A percentile compares a stretch with the other conserved stretches of the same genome.
Evolutionary conservation across 179 eudicot species (phyloP).

Genomic region (Amaranthus tricolor): DNA sequence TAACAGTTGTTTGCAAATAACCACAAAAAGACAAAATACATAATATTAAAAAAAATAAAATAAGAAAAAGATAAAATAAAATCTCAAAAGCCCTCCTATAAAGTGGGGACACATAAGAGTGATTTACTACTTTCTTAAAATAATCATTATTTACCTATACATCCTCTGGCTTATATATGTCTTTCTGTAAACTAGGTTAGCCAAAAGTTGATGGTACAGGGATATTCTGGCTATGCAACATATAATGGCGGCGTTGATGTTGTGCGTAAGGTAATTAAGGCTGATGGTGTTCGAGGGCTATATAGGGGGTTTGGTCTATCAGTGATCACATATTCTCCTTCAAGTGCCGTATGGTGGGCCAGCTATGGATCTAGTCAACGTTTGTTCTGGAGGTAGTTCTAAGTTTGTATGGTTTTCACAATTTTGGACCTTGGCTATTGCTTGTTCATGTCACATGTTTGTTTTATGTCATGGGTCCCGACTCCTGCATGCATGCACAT

Average conservation of each 20-base stretch:
- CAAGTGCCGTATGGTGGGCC: constrained; percentile 99
- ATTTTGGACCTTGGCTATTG: constrained; percentile 15
- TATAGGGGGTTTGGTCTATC: constrained; percentile 97
- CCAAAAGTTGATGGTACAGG: constrained; percentile 98
- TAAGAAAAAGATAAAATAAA: too few relatives aligned
- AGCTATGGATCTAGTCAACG: constrained; percentile 99
- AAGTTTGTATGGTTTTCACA: not conserved
- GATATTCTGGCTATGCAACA: constrained; percentile 86
- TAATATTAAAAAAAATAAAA: too few relatives aligned
- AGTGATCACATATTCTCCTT: constrained; percentile 86
- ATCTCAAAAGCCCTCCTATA: too few relatives aligned
- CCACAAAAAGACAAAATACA: too few relatives aligned
- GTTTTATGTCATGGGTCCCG: not conserved
- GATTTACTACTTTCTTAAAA: too few relatives aligned
- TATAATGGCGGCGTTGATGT: constrained; percentile 95
- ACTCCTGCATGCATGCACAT: not conserved
- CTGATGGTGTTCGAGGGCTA: constrained; percentile 85
- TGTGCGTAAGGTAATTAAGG: constrained; percentile 68
- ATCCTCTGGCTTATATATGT: not conserved
- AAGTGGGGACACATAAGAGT: too few relatives aligned
- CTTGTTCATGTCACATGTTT: constrained; percentile 7
- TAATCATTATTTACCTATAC: too few relatives aligned
- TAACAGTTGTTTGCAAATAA: too few relatives aligned
- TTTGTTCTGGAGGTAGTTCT: constrained; percentile 72
- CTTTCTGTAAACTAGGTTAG: constrained; percentile 56